phyloP scores from a whole-genome alignment of 164 flowering plant species.

The Buxus sempervirens region DNA sequence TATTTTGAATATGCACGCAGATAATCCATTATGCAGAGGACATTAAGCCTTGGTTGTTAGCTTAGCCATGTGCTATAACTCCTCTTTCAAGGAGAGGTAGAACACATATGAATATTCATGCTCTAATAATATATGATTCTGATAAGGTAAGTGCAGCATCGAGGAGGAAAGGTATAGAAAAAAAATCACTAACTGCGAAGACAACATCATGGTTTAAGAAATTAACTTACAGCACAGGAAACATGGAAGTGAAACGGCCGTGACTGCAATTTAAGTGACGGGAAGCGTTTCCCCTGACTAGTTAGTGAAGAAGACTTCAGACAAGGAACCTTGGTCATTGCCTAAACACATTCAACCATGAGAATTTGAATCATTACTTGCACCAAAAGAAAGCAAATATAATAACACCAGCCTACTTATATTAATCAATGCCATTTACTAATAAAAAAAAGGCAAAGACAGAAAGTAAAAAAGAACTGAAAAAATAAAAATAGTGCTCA shows the following conservation, averaged over 20 bases:
- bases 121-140: neutral
- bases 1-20: too few species aligned
- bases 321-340: conserved; percentile 25
- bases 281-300: conserved; percentile 32
- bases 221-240: conserved; percentile 53
- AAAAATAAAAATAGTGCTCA: too few species aligned
- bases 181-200: neutral
- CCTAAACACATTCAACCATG: conserved; percentile 20
- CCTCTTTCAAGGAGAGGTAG: neutral
- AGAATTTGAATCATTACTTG: neutral
- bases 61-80: neutral
- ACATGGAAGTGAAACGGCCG: conserved; percentile 33
- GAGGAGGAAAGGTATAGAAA: neutral
- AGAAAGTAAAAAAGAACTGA: neutral
- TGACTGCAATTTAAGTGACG: conserved; percentile 30
- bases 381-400: neutral
- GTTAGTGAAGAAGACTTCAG: conserved; percentile 38
- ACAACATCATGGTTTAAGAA: conserved; percentile 5
- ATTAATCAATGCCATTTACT: too few species aligned
- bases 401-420: too few species aligned
- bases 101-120: neutral
- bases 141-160: neutral
- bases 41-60: neutral
- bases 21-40: neutral
- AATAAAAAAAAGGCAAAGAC: neutral